Base-by-base conservation (phyloP, 1,284 basidiomycete genomes). In the Heterobasidion occidentale region DNA sequence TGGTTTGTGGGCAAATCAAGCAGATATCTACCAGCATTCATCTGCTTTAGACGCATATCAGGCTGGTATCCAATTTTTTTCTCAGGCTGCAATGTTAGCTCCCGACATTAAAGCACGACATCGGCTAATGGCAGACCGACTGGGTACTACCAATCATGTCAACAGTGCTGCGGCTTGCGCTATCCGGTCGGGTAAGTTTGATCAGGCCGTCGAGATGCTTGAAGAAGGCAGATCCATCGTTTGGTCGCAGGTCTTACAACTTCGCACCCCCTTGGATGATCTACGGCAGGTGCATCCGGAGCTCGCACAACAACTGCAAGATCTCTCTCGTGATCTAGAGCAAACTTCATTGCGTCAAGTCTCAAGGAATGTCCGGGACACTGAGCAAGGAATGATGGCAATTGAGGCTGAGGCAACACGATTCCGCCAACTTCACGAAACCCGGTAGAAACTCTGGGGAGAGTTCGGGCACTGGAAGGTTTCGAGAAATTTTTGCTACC, bases 401-500 rank as follows among this genome's bases (percentile, higher is more conserved):
- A 27, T 27, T 12, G 42, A 45, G 14, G 42, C 12, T 17, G 42
- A 12, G 17, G 12, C 42, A 17, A 14, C 42, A 14, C 12, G 12
- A 12, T 45, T 45, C 14, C 17, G 14, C 17, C 14, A 12, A 12
- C 12, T 45, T 12, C 14, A 45, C 42, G 14, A 45, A 45, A 17
- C 12, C 34, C 58, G 38, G 49, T 49, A 8, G 9, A 33, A 27
- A 15, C 53, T 4, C 7, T 60, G 2, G 50, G 35, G 8, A 19
- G 50, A 19, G 47, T 48, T 19, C 59, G 59, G 9, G 11, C n/a
- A 11, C 9, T 58, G 6, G 54, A 54, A 14, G 54, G 55, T 9
- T 58, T 56, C 46, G 54, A 53, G 9, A 36, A 51, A 4, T 60
- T 60, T 51, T 45, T 60, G 20, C 51, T 20, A 19, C 57, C 59